Evolutionary conservation across 1,139 yeast species (phyloP), one percentile per base, ranked within the genome.

Genomic region (Saccharomycopsis phalli): DNA sequence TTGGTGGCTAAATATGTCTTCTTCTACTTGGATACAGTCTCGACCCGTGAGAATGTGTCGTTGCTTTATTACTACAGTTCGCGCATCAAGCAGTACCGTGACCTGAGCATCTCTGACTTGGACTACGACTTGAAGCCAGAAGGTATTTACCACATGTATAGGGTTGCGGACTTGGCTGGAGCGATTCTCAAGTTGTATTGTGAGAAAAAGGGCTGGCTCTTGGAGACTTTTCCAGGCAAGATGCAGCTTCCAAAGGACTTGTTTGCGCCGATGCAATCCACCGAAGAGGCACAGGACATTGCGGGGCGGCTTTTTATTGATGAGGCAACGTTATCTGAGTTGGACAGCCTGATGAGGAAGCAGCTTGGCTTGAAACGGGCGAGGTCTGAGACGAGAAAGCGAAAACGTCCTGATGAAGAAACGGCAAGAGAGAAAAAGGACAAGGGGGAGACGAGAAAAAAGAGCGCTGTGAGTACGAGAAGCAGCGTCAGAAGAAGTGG

Each of bases 191-290:
- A 77, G 44, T 22, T 38, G 20, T 34, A 22, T 16, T 75, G 71
- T 44, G 61, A 72, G 30, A 74, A 81, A 37, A 74, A 69, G 51
- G 68, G 66, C 38, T 84, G 95, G 94, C 71, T 72, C 18, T 65
- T 82, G 47, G 73, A 77, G 25, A 76, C 88, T 0, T 87, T 91
- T 76, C 94, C 95, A 0, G 93, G 91, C 1, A 81, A 78, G 50
- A 58, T 81, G 22, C 72, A 72, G 27, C 59, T 86, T 21, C 80
- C 93, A 0, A 59, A 67, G 10, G 94, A 83, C 52, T 58, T 81
- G 8, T 84, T 68, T 57, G 62, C 66, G 10, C 75, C 82, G 1
- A 76, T 80, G 68, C 53, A 53, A 17, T 54, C 56, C 4, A 47
- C 55, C 4, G 50, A 54, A 22, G 66, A 61, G 38, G 64, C 65